A percentile compares a stretch with the other conserved stretches of the same genome.
phyloP scores from a whole-genome alignment of 371 early-diverging fungal genomes.

The Circinella umbellata region DNA sequence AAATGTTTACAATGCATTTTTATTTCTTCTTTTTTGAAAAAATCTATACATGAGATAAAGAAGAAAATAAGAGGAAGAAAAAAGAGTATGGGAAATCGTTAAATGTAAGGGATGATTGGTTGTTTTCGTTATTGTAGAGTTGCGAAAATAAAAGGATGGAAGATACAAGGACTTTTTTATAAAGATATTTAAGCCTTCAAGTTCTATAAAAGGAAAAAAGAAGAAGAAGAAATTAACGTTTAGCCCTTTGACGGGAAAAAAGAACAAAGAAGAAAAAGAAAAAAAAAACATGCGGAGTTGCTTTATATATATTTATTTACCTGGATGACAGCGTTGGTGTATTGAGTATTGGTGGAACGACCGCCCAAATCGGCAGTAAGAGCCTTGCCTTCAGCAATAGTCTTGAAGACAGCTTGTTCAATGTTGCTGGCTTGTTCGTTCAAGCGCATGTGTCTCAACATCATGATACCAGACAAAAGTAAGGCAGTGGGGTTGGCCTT shows the following conservation, averaged over 20 bases:
- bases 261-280: neutral
- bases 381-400: slow-evolving; percentile 91
- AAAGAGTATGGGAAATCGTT: neutral
- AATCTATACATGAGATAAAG: slow-evolving; percentile 2
- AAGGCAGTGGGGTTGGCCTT: slow-evolving; percentile 95
- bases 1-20: slow-evolving; percentile 5
- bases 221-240: neutral
- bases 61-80: neutral
- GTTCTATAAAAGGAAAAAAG: slow-evolving; percentile 8
- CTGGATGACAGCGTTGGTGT: slow-evolving; percentile 88
- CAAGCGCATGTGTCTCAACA: slow-evolving; percentile 96
- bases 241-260: slow-evolving; percentile 8
- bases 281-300: neutral
- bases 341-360: slow-evolving; percentile 88
- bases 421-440: slow-evolving; percentile 79
- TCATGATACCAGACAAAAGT: slow-evolving; percentile 93
- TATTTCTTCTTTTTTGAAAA: neutral
- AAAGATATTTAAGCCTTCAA: slow-evolving; percentile 5
- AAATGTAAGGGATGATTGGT: neutral
- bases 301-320: neutral
- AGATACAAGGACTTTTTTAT: neutral
- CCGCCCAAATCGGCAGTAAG: slow-evolving; percentile 97
- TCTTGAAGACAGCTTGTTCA: slow-evolving; percentile 89
- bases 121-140: too few species aligned
- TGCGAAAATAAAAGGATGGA: too few species aligned